Base-by-base conservation (phyloP, 2,329 filamentous ascomycete genomes). In the Claviceps citrina region DNA sequence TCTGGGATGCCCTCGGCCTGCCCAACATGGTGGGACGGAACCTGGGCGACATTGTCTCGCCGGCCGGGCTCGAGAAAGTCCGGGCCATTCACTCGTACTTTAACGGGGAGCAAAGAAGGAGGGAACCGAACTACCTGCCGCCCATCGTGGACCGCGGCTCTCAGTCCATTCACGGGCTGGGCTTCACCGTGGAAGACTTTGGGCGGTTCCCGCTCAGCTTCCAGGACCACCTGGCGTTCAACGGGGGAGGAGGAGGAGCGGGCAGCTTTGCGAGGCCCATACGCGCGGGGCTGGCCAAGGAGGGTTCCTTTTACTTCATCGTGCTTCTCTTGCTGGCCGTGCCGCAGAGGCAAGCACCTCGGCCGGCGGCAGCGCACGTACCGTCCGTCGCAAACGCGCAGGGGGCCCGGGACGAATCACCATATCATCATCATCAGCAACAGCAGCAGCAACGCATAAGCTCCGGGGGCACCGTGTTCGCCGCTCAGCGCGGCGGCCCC, bases 291-390 rank as follows among this genome's bases (percentile, higher is more conserved):
- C 60, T 79, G 24, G 70, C 67, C 10, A 78, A 76, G 49, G 68
- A 69, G 45, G 70, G 73, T 4, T 74, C 73, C 30, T 73, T 76
- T 43, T 79, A 74, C 53, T 78, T 78, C 47, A 65, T 79, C 31
- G 69, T 76, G 7, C 48, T 78, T 40, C 47, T n/a, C n/a, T n/a
- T 67, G 31, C 51, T 76, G 43, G 58, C 48, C 20, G 46, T 61
- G 1, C 52, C 55, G 1, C 43, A 58, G 2, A 61, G 61, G 28
- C 53, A 59, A 33, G 13, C 13, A 8, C 20, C 28, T 12, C 25
- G 19, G 2, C 56, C 63, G 22, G 67, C 67, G 22, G 66, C 67
- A n/a, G n/a, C 38, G 62, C 62, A 3, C 63, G 3, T 6, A 7
- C 33, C 33, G 13, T 12, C 65, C 65, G 68, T 10, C 62, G 63